phyloP scores from a whole-genome alignment of 139 green algal species.

The Raphidocelis subcapitata region DNA sequence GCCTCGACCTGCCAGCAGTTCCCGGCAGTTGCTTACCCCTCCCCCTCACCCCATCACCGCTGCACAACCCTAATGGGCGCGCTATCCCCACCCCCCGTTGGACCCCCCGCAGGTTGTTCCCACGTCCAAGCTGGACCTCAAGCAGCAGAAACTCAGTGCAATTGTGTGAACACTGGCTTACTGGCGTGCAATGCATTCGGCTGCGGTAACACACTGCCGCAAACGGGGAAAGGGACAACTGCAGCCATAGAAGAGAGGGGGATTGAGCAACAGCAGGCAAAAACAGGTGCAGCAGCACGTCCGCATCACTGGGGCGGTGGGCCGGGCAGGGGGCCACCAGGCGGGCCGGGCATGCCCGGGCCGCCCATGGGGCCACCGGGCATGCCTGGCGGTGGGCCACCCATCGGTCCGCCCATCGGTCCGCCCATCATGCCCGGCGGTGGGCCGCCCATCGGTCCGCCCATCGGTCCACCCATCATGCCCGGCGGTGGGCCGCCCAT shows the following conservation, averaged over 20 bases:
- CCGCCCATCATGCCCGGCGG: not conserved
- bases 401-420: conserved; percentile 9
- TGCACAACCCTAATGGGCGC: too few relatives aligned
- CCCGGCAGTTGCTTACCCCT: too few relatives aligned
- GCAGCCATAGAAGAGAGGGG: not conserved
- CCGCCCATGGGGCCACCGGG: not conserved
- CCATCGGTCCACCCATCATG: conserved; percentile 8
- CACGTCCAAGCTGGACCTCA: conserved; percentile 14
- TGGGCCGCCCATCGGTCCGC: not conserved
- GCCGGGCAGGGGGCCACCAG: not conserved
- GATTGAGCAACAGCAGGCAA: not conserved
- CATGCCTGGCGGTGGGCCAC: not conserved
- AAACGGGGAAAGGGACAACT: too few relatives aligned
- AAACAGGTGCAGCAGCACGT: not conserved
- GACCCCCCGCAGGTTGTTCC: not conserved
- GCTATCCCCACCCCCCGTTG: too few relatives aligned
- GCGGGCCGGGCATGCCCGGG: not conserved
- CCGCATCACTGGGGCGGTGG: too few relatives aligned
- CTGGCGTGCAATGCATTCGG: too few relatives aligned
- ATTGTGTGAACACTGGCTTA: too few relatives aligned
- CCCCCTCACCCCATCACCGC: too few relatives aligned
- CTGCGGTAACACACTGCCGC: too few relatives aligned
- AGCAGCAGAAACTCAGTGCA: conserved; percentile 22
- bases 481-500: not conserved
- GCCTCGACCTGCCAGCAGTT: too few relatives aligned